Conservation (phyloP, 345 rosid genomes). For the Carallia brachiata region DNA sequence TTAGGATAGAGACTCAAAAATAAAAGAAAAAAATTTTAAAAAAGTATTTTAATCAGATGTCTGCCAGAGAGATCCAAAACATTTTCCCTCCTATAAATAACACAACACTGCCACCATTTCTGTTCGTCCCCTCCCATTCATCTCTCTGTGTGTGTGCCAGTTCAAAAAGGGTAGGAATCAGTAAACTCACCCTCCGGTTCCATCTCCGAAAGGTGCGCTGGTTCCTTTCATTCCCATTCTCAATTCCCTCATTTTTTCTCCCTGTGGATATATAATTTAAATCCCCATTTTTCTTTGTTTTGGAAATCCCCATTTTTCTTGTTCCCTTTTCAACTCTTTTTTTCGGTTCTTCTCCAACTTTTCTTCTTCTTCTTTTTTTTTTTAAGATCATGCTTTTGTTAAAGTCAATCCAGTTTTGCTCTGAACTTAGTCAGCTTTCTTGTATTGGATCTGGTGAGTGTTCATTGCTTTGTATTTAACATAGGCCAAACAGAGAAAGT, state of each 20-base stretch:
- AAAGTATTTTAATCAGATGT: background rate
- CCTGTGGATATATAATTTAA: background rate
- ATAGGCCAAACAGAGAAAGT: no score
- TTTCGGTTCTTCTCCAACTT: background rate
- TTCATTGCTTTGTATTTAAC: background rate
- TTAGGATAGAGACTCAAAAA: no score
- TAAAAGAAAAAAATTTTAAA: background rate
- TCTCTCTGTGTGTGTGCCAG: no score
- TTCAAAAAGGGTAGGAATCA: slow-evolving; percentile 9
- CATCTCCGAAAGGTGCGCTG: slow-evolving; percentile 20
- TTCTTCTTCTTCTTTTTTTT: background rate
- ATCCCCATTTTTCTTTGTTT: no score
- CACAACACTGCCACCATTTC: background rate
- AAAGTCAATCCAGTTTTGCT: background rate
- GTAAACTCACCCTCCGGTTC: slow-evolving; percentile 11
- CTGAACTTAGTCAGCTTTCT: background rate
- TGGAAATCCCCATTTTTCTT: no score
- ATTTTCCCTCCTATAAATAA: no score
- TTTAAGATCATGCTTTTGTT: background rate
- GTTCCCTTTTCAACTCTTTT: background rate
- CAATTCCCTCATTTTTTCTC: background rate
- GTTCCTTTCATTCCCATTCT: slow-evolving; percentile 6
- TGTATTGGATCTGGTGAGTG: slow-evolving; percentile 16
- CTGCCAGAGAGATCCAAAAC: background rate
- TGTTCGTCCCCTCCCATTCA: background rate